phyloP scores from a whole-genome alignment of 129 eudicot species.

The Mikania micrantha region DNA sequence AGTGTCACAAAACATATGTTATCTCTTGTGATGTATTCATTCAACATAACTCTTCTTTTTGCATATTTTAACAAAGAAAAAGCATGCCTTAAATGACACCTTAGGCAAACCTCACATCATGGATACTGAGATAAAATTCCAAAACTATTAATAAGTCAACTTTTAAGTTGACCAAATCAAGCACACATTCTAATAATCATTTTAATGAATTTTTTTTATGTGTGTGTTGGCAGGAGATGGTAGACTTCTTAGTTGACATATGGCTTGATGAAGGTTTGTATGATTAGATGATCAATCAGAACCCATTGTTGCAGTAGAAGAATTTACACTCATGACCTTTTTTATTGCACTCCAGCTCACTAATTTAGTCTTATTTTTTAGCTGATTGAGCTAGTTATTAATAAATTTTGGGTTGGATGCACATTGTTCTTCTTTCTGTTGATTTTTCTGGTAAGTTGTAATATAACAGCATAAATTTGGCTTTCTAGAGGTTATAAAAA shows the following conservation, averaged over 20 bases:
- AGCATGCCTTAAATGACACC: too few relatives aligned
- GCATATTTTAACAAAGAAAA: too few relatives aligned
- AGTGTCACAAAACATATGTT: too few relatives aligned
- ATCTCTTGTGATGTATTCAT: too few relatives aligned
- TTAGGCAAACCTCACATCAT: too few relatives aligned
- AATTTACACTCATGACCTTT: conserved; percentile 11
- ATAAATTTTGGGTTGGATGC: background rate
- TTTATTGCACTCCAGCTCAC: conserved; percentile 15
- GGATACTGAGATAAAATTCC: too few relatives aligned
- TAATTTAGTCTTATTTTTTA: conserved; percentile 14
- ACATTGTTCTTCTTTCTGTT: background rate
- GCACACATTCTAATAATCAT: background rate
- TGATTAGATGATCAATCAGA: conserved; percentile 35
- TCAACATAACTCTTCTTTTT: too few relatives aligned
- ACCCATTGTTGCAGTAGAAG: conserved; percentile 20
- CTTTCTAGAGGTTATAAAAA: conserved; percentile 21
- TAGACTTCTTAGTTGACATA: conserved; percentile 72
- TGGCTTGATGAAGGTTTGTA: conserved; percentile 78
- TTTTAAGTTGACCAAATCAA: background rate
- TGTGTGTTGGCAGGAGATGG: conserved; percentile 70
- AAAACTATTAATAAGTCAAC: background rate
- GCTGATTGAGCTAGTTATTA: conserved; percentile 4
- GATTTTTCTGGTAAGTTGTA: conserved; percentile 2
- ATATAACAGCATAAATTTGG: background rate
- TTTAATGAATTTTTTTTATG: background rate